Conservation (phyloP, 2,329 filamentous ascomycete genomes). For the Botrytis pseudocinerea region DNA sequence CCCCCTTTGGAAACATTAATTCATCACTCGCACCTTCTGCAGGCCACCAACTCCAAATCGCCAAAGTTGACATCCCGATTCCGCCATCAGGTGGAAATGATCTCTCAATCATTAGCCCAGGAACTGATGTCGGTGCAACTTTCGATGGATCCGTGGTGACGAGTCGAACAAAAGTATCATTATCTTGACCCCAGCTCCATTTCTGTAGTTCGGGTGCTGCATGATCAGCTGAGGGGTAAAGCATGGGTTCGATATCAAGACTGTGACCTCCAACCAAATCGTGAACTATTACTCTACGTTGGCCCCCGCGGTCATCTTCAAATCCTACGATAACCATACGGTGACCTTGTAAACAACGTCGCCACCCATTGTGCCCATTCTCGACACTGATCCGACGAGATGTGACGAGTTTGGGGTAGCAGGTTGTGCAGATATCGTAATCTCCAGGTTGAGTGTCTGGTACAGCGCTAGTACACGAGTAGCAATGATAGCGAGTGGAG, state of each 20-base stretch:
- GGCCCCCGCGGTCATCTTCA: slow-evolving; percentile 65
- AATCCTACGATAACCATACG: slow-evolving; percentile 83
- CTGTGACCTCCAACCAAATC: slow-evolving; percentile 78
- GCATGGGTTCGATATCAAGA: slow-evolving; percentile 56
- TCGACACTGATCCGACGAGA: slow-evolving; percentile 67
- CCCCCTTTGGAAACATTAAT: slow-evolving; percentile 78
- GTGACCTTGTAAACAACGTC: slow-evolving; percentile 76
- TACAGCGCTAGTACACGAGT: slow-evolving; percentile 62
- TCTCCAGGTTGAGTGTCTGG: slow-evolving; percentile 61
- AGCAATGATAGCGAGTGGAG: slow-evolving; percentile 77
- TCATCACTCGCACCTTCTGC: slow-evolving; percentile 65
- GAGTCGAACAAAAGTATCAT: slow-evolving; percentile 46
- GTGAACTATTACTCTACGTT: slow-evolving; percentile 65
- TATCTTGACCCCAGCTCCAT: slow-evolving; percentile 53
- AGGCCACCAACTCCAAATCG: slow-evolving; percentile 79
- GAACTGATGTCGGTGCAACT: slow-evolving; percentile 39
- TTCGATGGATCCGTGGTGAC: slow-evolving; percentile 54
- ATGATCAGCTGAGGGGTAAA: slow-evolving; percentile 31
- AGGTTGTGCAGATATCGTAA: slow-evolving; percentile 80
- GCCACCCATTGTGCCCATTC: slow-evolving; percentile 80
- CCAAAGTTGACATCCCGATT: slow-evolving; percentile 61
- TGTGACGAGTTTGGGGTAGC: slow-evolving; percentile 69
- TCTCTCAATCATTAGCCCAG: slow-evolving; percentile 30
- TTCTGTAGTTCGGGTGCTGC: slow-evolving; percentile 45
- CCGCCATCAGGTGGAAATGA: slow-evolving; percentile 76